A percentile compares a stretch with the other conserved stretches of the same genome.
These are phyloP conservation scores for Mortierella sp. DNA, from an alignment of 371 early-diverging fungal genomes.

Conservation along the genomic window DNA sequence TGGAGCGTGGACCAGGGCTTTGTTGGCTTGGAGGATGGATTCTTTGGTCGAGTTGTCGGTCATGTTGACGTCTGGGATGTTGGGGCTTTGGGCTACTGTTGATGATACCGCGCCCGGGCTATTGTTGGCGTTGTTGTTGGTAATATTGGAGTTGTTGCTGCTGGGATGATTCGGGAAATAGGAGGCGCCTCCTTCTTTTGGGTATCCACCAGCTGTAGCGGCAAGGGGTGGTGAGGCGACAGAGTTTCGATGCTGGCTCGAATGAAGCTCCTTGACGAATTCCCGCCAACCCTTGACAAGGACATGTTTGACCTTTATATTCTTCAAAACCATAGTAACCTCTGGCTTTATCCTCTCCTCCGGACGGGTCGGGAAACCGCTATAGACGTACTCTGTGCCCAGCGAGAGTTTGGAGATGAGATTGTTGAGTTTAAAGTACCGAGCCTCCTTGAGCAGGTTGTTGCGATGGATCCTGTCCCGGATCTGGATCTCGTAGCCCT, in stretches of 20 bases:
- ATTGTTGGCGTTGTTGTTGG: neutral
- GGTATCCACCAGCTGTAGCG: neutral
- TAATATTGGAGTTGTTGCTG: neutral
- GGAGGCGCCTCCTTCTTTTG: neutral
- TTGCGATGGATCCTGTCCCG: slow-evolving; percentile 72
- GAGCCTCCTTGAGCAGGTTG: slow-evolving; percentile 72
- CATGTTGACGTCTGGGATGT: neutral
- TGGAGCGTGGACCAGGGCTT: slow-evolving; percentile 13
- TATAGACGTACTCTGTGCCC: slow-evolving; percentile 35
- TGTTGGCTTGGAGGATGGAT: slow-evolving; percentile 41
- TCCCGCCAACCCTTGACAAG: slow-evolving; percentile 50
- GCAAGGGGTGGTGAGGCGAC: neutral
- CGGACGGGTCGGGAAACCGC: slow-evolving; percentile 47
- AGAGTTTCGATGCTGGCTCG: neutral
- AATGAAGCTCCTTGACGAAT: slow-evolving; percentile 36
- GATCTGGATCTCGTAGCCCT: slow-evolving; percentile 72
- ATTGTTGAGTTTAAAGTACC: slow-evolving; percentile 69
- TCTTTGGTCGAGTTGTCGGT: slow-evolving; percentile 27
- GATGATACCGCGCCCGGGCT: neutral
- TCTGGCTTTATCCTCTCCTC: slow-evolving; percentile 53
- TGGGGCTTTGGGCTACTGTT: neutral
- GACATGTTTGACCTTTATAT: slow-evolving; percentile 46
- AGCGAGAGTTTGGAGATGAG: slow-evolving; percentile 65
- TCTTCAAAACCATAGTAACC: slow-evolving; percentile 46
- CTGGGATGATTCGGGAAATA: neutral